phyloP scores from a whole-genome alignment of 352 stramenopile species.

The Globisporangium camurandrum region DNA sequence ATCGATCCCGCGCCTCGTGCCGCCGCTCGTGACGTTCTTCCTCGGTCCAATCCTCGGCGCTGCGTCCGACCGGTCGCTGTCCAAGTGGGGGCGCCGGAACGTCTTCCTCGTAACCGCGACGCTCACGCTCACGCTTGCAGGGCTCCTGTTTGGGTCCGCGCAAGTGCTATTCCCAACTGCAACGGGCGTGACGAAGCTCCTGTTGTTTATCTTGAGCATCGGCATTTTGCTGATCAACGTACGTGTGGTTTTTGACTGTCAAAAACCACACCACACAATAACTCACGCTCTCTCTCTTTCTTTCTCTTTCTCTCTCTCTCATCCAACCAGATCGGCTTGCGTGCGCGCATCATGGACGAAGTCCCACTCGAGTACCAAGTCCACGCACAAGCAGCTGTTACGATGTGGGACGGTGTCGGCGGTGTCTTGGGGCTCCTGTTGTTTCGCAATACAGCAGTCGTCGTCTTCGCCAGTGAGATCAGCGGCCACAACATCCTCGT shows the following conservation, averaged over 20 bases:
- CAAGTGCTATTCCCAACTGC: conserved; percentile 50
- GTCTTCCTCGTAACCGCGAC: conserved; percentile 49
- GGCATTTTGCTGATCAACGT: conserved; percentile 58
- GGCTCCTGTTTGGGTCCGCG: conserved; percentile 54
- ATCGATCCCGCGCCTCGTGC: conserved; percentile 53
- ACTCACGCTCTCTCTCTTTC: conserved; percentile 1
- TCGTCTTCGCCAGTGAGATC: conserved; percentile 69
- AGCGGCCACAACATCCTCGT: conserved; percentile 55
- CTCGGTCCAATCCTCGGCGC: conserved; percentile 63
- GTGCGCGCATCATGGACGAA: conserved; percentile 69
- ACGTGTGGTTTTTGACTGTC: conserved; percentile 10
- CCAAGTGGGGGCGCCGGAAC: conserved; percentile 63
- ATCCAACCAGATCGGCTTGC: conserved; percentile 43
- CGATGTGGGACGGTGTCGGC: conserved; percentile 64
- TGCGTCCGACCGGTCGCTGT: conserved; percentile 62
- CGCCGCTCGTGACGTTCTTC: conserved; percentile 53
- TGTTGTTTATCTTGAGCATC: conserved; percentile 59
- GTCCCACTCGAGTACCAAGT: conserved; percentile 72
- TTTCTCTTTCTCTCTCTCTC: neutral
- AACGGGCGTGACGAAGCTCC: conserved; percentile 28
- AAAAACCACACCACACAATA: no score
- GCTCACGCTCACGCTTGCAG: conserved; percentile 36
- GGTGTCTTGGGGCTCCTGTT: conserved; percentile 48
- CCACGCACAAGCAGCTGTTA: conserved; percentile 56
- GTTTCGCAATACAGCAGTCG: conserved; percentile 54